Evolutionary conservation across 495 filamentous ascomycete species (phyloP).

Genomic region (Penicillium antarcticum): DNA sequence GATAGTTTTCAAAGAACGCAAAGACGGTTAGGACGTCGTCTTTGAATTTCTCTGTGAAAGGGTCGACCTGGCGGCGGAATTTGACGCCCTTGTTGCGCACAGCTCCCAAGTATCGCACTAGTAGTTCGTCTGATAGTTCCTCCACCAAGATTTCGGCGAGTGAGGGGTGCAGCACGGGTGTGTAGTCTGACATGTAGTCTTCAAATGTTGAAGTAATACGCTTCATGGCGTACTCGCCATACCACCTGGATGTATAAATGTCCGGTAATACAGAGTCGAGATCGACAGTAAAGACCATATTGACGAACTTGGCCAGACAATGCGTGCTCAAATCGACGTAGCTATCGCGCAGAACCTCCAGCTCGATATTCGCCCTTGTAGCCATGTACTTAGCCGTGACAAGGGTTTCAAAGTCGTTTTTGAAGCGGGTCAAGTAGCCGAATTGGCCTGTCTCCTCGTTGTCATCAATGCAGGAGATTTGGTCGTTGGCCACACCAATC

Average conservation of each 20-base stretch:
- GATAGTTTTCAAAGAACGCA: slow-evolving; percentile 59
- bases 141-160: slow-evolving; percentile 86
- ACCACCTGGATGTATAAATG: slow-evolving; percentile 91
- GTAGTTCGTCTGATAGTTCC: slow-evolving; percentile 85
- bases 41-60: slow-evolving; percentile 84
- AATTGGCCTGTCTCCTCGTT: slow-evolving; percentile 61
- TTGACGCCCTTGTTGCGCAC: slow-evolving; percentile 89
- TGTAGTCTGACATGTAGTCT: slow-evolving; percentile 88
- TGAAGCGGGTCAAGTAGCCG: slow-evolving; percentile 79
- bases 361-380: slow-evolving; percentile 62
- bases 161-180: slow-evolving; percentile 72
- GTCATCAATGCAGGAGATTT: slow-evolving; percentile 96
- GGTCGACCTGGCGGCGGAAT: slow-evolving; percentile 73
- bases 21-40: slow-evolving; percentile 86
- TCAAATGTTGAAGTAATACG: slow-evolving; percentile 90
- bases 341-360: slow-evolving; percentile 74
- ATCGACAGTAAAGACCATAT: slow-evolving; percentile 82
- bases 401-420: slow-evolving; percentile 68
- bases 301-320: slow-evolving; percentile 80
- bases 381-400: slow-evolving; percentile 79
- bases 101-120: slow-evolving; percentile 78
- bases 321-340: slow-evolving; percentile 92
- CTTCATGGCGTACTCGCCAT: slow-evolving; percentile 74
- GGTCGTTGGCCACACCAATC: slow-evolving; percentile 95
- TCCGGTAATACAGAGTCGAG: slow-evolving; percentile 76